Base-by-base conservation (phyloP, 73 alveolate genomes). In the Paramecium octaurelia region DNA sequence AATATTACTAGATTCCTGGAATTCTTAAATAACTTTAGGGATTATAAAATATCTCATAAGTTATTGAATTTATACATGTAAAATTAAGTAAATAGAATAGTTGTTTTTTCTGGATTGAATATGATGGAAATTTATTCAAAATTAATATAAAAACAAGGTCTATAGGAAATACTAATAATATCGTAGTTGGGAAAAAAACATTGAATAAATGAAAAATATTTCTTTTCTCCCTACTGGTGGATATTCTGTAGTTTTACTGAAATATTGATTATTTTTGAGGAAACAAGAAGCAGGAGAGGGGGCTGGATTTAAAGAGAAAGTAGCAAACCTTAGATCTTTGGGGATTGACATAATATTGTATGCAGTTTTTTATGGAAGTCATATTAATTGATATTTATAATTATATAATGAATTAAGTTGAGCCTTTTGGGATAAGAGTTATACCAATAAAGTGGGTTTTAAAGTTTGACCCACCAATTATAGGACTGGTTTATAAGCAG, bases 371-470 rank as follows among this genome's bases (percentile, higher is more conserved):
- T 64, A 64, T 64, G 27, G 84, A n/a, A 64, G 84, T 64, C 84
- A 64, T 27, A 64, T 64, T 64, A 64, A 64, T 23, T 64, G 46
- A 31, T 64, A 64, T 23, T 31, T 64, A 64, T 64, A 64, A 64
- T 27, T 27, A 64, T 54, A 54, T 12, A 27, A 31, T 31, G 84
- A 64, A 64, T 27, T 64, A 64, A 64, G 84, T 64, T 27, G 84
- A 64, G 21, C 84, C 84, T 35, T 80, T 80, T 80, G 91, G 91
- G 24, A 31, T 46, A 1, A 89, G 54, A 76, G 71, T 89, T 14
- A 83, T 89, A 29, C 94, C 94, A 20, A 36, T 89, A 75, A 89
- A 89, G 48, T 89, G 94, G 94, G 94, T 89, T 71, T 46, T 89
- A 7, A 89, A 89, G 46, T 89, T 70, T 24, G 88, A 89, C 29